Percentiles rank a stretch among this genome's conserved stretches.
Conservation (phyloP, 345 rosid genomes). For the Sisymbrium altissimum region DNA sequence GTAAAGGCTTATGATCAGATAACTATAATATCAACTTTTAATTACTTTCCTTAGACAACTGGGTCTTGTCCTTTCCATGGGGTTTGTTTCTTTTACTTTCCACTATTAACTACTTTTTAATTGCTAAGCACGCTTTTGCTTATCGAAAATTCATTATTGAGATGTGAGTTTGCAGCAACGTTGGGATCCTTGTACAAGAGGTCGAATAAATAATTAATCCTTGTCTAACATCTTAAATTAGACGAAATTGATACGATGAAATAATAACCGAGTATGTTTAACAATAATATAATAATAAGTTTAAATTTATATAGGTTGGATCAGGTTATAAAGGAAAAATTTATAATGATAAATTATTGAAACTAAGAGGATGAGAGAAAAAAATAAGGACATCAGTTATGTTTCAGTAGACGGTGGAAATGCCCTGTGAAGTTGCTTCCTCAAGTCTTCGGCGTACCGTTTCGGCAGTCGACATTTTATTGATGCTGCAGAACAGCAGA, state of each 20-base stretch:
- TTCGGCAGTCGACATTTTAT: constrained; percentile 47
- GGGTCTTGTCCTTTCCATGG: too few relatives aligned
- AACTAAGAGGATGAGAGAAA: not conserved
- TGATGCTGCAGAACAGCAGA: constrained; percentile 68
- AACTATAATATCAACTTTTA: too few relatives aligned
- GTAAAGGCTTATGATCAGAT: too few relatives aligned
- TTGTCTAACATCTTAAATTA: constrained; percentile 19
- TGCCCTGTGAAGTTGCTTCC: constrained; percentile 42
- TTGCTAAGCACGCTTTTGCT: too few relatives aligned
- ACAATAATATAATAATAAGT: not conserved
- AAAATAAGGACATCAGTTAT: not conserved
- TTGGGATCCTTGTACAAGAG: constrained; percentile 78
- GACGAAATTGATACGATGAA: not conserved
- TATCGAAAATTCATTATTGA: not conserved
- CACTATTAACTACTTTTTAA: too few relatives aligned
- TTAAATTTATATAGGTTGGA: not conserved
- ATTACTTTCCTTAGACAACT: too few relatives aligned
- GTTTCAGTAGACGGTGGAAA: constrained; percentile 10
- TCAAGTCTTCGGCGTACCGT: constrained; percentile 47
- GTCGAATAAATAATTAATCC: constrained; percentile 94
- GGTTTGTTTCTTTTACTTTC: too few relatives aligned
- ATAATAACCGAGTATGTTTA: not conserved
- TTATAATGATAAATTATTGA: not conserved
- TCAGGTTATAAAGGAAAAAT: not conserved
- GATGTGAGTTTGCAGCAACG: constrained; percentile 48